A percentile compares a stretch with the other conserved stretches of the same genome.
These are phyloP conservation scores for Neckera pumila DNA, from an alignment of 225 moss, liverwort and hornwort genomes.

Conservation along the genomic window DNA sequence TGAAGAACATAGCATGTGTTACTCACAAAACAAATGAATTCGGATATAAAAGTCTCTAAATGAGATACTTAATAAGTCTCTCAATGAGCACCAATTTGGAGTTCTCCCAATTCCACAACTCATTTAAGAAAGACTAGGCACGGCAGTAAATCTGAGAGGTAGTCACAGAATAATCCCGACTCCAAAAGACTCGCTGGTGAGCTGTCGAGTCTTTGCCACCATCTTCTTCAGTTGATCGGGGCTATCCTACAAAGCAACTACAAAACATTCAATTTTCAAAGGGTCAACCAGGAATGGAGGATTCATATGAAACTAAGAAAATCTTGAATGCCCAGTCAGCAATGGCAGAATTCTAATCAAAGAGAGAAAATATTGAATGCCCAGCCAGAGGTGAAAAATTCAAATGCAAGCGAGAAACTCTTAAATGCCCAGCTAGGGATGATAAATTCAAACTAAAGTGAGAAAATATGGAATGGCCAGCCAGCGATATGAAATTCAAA, in stretches of 20 bases:
- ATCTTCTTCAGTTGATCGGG: constrained; percentile 52
- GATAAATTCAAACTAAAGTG: neutral
- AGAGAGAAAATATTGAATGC: neutral
- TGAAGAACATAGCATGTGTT: neutral
- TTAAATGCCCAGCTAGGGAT: neutral
- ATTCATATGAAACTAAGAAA: neutral
- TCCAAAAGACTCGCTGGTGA: constrained; percentile 73
- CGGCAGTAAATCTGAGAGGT: neutral
- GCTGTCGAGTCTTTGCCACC: constrained; percentile 60
- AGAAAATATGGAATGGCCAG: neutral
- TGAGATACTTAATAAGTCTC: neutral
- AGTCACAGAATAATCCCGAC: constrained; percentile 52
- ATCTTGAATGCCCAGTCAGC: neutral
- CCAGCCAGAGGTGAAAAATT: neutral
- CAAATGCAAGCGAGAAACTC: neutral
- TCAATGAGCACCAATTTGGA: neutral
- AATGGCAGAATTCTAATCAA: neutral
- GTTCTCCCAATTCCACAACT: neutral
- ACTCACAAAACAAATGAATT: neutral
- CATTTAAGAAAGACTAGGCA: neutral
- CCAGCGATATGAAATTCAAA: no score
- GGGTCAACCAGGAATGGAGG: neutral
- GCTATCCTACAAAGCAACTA: constrained; percentile 27
- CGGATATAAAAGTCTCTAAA: no score
- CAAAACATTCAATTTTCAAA: neutral